Evolutionary conservation across 1,284 basidiomycete species (phyloP).

Genomic region (Trichosporon asahii): DNA sequence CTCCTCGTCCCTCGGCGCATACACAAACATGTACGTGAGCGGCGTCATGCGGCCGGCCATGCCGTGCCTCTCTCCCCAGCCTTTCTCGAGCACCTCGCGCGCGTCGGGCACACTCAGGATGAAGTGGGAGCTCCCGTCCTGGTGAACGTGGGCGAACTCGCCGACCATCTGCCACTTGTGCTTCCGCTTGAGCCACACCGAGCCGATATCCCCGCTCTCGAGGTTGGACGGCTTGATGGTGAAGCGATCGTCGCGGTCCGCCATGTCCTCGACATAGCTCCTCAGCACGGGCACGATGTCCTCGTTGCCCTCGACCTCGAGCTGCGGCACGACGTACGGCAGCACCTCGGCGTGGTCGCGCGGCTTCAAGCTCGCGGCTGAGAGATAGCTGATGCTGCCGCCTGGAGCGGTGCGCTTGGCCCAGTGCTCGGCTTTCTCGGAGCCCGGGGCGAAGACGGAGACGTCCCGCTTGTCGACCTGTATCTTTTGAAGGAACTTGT

Average conservation of each 20-base stretch:
- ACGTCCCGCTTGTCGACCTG: not conserved
- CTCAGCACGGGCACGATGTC: not conserved
- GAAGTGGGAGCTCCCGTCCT: constrained; percentile 6
- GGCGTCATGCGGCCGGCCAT: constrained; percentile 9
- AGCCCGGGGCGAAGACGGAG: not conserved
- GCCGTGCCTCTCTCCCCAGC: constrained; percentile 6
- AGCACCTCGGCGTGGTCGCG: not conserved
- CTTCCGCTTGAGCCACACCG: not conserved
- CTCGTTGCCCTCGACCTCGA: not conserved
- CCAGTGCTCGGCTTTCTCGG: not conserved
- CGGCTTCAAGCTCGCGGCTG: not conserved
- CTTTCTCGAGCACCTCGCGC: not conserved
- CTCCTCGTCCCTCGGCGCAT: constrained; percentile 5
- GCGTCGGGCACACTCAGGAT: constrained; percentile 7
- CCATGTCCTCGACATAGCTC: constrained; percentile 7
- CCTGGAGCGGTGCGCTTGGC: not conserved
- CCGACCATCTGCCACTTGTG: not conserved
- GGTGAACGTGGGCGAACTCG: constrained; percentile 11
- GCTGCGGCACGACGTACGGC: constrained; percentile 8
- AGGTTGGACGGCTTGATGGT: not conserved
- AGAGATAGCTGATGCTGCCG: not conserved
- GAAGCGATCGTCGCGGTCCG: not conserved
- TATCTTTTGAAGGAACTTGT: not conserved
- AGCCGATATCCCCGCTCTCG: not conserved
- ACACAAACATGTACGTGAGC: constrained; percentile 10